These are phyloP conservation scores for Krasilnikovozyma curviuscula DNA, from an alignment of 768 basidiomycete genomes.

Conservation along the genomic window DNA sequence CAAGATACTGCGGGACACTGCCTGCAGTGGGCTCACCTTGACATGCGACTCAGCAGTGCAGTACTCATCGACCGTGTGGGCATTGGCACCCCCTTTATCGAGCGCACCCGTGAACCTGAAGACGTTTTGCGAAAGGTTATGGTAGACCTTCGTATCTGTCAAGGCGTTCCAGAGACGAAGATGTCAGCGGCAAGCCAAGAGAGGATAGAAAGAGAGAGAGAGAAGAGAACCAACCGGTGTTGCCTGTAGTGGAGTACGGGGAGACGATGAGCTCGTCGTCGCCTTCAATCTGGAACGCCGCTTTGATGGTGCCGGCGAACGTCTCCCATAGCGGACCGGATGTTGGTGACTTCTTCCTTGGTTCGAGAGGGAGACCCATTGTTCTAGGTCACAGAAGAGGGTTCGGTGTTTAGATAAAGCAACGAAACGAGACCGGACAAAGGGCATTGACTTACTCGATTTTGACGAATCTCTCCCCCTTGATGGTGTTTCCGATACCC, in stretches of 20 bases:
- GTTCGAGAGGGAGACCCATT: conserved; percentile 9
- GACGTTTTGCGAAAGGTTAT: background rate
- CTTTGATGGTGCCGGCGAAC: conserved; percentile 3
- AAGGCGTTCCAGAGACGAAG: background rate
- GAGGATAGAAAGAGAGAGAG: background rate
- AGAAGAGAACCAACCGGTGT: background rate
- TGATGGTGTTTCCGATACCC: too few species aligned
- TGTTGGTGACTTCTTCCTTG: background rate
- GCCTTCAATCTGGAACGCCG: background rate
- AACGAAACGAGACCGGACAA: too few species aligned
- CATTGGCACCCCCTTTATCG: background rate
- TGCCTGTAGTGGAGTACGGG: background rate
- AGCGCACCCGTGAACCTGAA: conserved; percentile 4
- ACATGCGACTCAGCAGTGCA: too few species aligned
- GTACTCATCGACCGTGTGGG: conserved; percentile 26
- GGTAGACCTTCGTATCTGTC: conserved; percentile 1
- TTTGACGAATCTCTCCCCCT: too few species aligned
- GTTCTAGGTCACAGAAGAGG: too few species aligned
- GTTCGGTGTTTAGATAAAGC: too few species aligned
- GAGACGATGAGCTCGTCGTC: background rate
- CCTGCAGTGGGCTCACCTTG: too few species aligned
- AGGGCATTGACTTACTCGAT: too few species aligned
- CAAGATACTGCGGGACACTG: too few species aligned
- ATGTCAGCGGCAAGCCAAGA: background rate
- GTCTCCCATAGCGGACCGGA: conserved; percentile 4